Conservation (phyloP, 139 green algal genomes). For the Asterochloris sp. region DNA sequence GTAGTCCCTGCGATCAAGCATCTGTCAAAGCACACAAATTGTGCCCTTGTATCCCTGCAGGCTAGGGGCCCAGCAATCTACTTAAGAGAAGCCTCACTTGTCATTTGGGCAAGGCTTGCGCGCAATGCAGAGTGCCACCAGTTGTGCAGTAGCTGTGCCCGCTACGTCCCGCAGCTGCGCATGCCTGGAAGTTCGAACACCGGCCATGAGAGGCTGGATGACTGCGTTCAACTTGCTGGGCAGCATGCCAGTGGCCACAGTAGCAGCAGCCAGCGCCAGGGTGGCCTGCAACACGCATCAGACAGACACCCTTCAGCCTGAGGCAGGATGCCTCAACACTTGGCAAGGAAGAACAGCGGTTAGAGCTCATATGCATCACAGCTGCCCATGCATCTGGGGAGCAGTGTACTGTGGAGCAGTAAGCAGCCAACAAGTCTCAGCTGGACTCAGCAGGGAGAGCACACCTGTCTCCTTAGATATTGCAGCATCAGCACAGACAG, state of each 20-base stretch:
- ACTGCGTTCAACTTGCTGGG: constrained; percentile 89
- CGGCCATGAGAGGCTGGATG: constrained; percentile 90
- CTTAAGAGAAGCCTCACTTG: constrained; percentile 47
- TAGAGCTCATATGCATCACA: too few relatives aligned
- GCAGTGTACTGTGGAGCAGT: too few relatives aligned
- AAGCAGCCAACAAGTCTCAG: too few relatives aligned
- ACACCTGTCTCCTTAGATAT: too few relatives aligned
- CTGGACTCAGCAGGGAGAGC: too few relatives aligned
- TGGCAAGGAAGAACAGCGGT: background rate
- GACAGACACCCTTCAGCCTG: background rate
- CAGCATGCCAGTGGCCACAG: constrained; percentile 50
- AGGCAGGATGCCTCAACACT: background rate
- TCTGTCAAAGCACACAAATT: too few relatives aligned
- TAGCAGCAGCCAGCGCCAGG: constrained; percentile 56
- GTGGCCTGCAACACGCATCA: background rate
- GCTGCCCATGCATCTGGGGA: too few relatives aligned
- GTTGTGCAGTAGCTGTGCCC: constrained; percentile 63
- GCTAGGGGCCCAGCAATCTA: too few relatives aligned
- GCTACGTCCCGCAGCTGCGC: constrained; percentile 47
- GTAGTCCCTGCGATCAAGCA: too few relatives aligned
- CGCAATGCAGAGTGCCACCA: constrained; percentile 54
- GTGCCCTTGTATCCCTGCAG: too few relatives aligned
- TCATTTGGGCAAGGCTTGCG: constrained; percentile 78
- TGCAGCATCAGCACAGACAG: too few relatives aligned
- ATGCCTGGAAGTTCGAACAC: constrained; percentile 70